Base-by-base conservation (phyloP, 768 basidiomycete species). In the Sarcodon sp. region DNA sequence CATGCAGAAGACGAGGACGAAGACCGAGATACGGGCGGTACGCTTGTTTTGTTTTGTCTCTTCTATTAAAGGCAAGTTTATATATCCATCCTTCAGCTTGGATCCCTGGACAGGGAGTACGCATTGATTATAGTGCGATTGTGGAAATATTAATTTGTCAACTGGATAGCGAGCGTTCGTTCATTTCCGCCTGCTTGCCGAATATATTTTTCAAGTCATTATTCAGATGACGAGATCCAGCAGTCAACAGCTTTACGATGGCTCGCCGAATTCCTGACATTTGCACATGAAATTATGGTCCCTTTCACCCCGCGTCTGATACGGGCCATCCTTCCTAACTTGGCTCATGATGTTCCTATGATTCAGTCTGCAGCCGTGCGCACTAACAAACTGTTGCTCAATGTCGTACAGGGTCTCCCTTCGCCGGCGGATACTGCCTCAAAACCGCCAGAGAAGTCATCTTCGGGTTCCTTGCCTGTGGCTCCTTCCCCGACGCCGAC, bases 221-320 rank as follows among this genome's bases (percentile, higher is more conserved):
- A 41, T 49, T 46, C 54, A 91, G 96, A 97, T 57, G 87, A 90
- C 51, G 92, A 94, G 59, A 87, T 94, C 31, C 92, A 96, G 54
- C 90, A 96, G 56, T 88, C 87, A 0, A 93, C 87, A 0, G 88
- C 92, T n/a, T 73, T 99, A 12, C 72, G 77, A 51, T 99, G 96
- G 96, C 69, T 99, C 18, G 78, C 87, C 6, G 89, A 92, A 53
- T 91, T 98, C 65, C 68, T 98, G 33, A 73, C 69, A 44, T 90
- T 97, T 56, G 84, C 82, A 1, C 81, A 86, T 47, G 88, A 92
- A 59, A 89, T 93, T 47, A 88, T 98, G 74, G 78, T 98, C 27
- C 87, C 88, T 2, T 96, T 96, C 59, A 90, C 91, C 0, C 92
- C 96, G 1, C 81, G 89, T 36, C 80, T 99, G 41, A 83, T 99